Base-by-base conservation (phyloP, 1,284 basidiomycete species). In the Calocybe gambosa region DNA sequence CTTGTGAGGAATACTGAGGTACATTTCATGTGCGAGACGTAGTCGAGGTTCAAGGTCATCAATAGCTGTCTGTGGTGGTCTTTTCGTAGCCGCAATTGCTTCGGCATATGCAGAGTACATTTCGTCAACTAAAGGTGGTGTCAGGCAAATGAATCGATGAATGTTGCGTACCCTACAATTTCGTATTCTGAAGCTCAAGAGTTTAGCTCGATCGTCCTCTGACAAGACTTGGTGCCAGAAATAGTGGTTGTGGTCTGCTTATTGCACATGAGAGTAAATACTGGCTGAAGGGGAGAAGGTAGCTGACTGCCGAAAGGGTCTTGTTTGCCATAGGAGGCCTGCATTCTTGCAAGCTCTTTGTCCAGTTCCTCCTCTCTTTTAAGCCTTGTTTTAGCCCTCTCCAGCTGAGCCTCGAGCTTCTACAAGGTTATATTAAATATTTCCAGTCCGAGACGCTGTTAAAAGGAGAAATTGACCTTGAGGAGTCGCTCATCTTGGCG, bases 171-270 rank as follows among this genome's bases (percentile, higher is more conserved):
- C n/a, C 45, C 62, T 51, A 67, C 65, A 46, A 25, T 62, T 61
- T 50, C 53, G 47, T 35, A 66, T 66, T 2, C 54, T 58, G 47
- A 59, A 46, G 31, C 43, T 43, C 3, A 54, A 55, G 15, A 68
- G 56, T 43, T 56, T 51, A 12, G 49, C 46, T 34, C 61, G 64
- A 50, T 66, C 66, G 15, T 61, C 54, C 21, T 54, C 36, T 31
- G 53, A 57, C 15, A 68, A 52, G 2, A 64, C 56, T 21, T 61
- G 55, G 29, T 62, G 56, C 61, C 66, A 68, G 34, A 68, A 61
- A 39, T 58, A 61, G 13, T 46, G 47, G 42, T 58, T 58, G 42
- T 63, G 59, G 28, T 56, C 64, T 65, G 43, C 15, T 34, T 13
- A 3, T 34, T 8, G 12, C 15, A 34, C 28, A 29, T 29, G 2